Conservation (phyloP, 371 early-diverging fungal genomes). For the Mucor lusitanicus region DNA sequence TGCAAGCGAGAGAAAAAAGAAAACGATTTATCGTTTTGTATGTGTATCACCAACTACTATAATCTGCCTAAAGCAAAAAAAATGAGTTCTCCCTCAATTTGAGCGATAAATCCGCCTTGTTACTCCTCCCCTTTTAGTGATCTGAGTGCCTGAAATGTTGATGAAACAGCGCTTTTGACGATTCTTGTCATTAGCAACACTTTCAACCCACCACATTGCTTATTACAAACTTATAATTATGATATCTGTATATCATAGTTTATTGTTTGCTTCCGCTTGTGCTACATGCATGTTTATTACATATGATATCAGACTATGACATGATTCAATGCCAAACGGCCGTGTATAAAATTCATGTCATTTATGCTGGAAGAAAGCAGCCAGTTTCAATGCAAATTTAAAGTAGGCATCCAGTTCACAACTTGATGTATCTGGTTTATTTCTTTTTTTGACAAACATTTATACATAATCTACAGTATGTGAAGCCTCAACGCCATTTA, state of each 20-base stretch:
- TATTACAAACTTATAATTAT: no score
- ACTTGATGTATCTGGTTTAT: no score
- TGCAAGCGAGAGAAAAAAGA: background rate
- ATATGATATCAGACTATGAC: background rate
- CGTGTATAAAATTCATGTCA: background rate
- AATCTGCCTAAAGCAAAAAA: background rate
- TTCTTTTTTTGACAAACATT: background rate
- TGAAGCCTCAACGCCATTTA: conserved; percentile 8
- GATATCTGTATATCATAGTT: background rate
- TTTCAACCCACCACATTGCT: no score
- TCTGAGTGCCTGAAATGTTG: background rate
- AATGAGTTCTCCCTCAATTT: background rate
- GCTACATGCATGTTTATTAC: background rate
- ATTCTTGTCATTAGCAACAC: background rate
- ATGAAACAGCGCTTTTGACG: background rate
- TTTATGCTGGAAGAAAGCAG: no score
- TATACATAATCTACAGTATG: background rate
- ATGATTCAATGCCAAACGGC: background rate
- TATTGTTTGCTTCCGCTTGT: background rate
- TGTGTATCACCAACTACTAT: background rate
- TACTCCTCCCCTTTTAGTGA: background rate
- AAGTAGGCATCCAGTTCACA: no score
- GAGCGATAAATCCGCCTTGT: background rate
- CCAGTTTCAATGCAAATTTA: no score
- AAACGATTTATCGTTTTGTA: background rate